Conservation (phyloP, 2,329 filamentous ascomycete species). For the Diaporthe sp. region DNA sequence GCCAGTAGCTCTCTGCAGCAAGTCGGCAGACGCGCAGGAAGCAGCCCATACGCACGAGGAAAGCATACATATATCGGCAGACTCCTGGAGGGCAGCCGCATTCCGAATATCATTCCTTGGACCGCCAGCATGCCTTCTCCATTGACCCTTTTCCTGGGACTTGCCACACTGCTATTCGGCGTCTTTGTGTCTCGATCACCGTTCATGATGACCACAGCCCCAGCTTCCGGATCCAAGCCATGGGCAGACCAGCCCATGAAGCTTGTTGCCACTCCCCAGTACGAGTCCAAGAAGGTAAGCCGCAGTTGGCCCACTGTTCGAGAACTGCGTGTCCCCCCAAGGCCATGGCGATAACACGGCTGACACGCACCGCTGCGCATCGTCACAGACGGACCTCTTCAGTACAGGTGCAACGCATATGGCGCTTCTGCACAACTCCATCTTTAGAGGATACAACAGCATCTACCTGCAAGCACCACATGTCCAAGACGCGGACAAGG, state of each 20-base stretch:
- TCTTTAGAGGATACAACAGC: slow-evolving; percentile 74
- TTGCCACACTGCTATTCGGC: slow-evolving; percentile 51
- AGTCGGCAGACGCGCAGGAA: slow-evolving; percentile 12
- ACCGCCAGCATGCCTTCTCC: slow-evolving; percentile 35
- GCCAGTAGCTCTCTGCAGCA: slow-evolving; percentile 16
- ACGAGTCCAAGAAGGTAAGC: slow-evolving; percentile 63
- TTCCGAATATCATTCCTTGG: background rate
- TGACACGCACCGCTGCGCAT: background rate
- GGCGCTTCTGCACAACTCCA: slow-evolving; percentile 72
- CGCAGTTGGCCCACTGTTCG: background rate
- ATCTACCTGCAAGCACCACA: slow-evolving; percentile 72
- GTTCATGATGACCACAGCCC: slow-evolving; percentile 54
- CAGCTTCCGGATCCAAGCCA: slow-evolving; percentile 48
- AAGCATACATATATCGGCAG: slow-evolving; percentile 22
- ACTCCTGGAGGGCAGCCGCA: slow-evolving; percentile 28
- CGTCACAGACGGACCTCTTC: slow-evolving; percentile 66
- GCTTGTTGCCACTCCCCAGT: slow-evolving; percentile 67
- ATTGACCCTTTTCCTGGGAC: slow-evolving; percentile 48
- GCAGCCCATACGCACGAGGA: background rate
- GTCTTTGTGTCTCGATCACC: slow-evolving; percentile 54
- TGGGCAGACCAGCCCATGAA: slow-evolving; percentile 71
- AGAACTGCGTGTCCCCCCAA: background rate
- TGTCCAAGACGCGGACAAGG: slow-evolving; percentile 64
- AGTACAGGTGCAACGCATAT: slow-evolving; percentile 72
- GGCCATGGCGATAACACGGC: background rate